phyloP scores from a whole-genome alignment of 345 rosid species.

The Combretum micranthum region DNA sequence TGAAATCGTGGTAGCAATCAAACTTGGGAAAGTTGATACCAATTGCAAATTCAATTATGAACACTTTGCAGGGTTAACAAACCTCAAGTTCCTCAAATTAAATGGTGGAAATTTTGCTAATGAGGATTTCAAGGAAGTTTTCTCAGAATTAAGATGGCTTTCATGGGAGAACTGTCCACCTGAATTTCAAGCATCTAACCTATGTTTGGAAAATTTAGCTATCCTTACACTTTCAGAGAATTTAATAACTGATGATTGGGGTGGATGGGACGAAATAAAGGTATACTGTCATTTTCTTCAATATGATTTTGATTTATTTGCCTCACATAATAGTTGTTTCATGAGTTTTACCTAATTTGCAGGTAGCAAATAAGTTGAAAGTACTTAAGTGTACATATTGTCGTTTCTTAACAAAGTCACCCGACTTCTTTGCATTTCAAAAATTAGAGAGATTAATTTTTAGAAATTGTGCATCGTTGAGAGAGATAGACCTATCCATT shows the following conservation, averaged over 20 bases:
- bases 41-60: background rate
- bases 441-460: slow-evolving; percentile 3
- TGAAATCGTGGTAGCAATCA: slow-evolving; percentile 14
- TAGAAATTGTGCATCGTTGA: background rate
- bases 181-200: slow-evolving; percentile 2
- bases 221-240: background rate
- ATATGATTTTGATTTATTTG: no score
- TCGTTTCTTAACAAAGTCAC: background rate
- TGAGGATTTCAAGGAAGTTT: slow-evolving; percentile 3
- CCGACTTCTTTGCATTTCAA: background rate
- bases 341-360: background rate
- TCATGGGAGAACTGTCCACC: slow-evolving; percentile 6
- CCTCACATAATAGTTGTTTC: background rate
- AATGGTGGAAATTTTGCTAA: background rate
- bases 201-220: slow-evolving; percentile 6
- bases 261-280: slow-evolving; percentile 5
- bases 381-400: background rate
- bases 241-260: background rate
- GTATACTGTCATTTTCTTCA: background rate
- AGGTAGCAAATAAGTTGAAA: background rate
- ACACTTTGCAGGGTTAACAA: slow-evolving; percentile 14
- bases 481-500: background rate
- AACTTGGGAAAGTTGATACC: background rate
- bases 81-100: slow-evolving; percentile 14
- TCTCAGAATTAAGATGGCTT: slow-evolving; percentile 15